Percentiles rank a stretch among this genome's conserved stretches.
These are phyloP conservation scores for Trichocomaceae sp. DNA, from an alignment of 2,329 filamentous ascomycete genomes.

Conservation along the genomic window DNA sequence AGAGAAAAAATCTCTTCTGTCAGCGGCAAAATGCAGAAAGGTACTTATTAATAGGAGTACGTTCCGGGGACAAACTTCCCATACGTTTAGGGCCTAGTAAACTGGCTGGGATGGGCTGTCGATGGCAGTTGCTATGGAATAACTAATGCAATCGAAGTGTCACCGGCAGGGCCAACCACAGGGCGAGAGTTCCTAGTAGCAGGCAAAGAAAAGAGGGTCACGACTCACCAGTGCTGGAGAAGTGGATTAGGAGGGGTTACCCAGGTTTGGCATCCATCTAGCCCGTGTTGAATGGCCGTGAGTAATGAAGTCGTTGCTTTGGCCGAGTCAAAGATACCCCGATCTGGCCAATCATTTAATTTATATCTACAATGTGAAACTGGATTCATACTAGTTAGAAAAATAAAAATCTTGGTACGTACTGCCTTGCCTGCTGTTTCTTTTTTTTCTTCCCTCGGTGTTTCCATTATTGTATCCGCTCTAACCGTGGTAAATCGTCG, in stretches of 20 bases:
- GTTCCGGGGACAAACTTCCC: neutral
- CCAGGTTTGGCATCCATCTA: slow-evolving; percentile 6
- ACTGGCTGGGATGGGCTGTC: neutral
- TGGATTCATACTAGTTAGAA: neutral
- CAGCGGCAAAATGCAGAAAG: neutral
- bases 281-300: neutral
- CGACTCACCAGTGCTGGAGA: slow-evolving; percentile 1
- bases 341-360: neutral
- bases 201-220: neutral
- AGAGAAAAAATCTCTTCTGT: neutral
- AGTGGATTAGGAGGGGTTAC: slow-evolving; percentile 6
- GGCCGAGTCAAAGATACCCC: neutral
- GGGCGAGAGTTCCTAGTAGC: neutral
- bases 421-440: neutral
- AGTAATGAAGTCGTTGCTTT: neutral
- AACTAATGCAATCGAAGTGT: neutral
- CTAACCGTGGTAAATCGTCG: neutral
- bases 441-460: too few relatives aligned
- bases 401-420: too few relatives aligned
- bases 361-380: neutral
- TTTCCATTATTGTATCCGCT: neutral
- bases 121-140: neutral
- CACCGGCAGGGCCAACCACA: slow-evolving; percentile 7
- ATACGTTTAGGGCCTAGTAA: neutral
- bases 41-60: slow-evolving; percentile 6